Conservation (phyloP, 2,329 filamentous ascomycete genomes). For the Penicillium sp. region DNA sequence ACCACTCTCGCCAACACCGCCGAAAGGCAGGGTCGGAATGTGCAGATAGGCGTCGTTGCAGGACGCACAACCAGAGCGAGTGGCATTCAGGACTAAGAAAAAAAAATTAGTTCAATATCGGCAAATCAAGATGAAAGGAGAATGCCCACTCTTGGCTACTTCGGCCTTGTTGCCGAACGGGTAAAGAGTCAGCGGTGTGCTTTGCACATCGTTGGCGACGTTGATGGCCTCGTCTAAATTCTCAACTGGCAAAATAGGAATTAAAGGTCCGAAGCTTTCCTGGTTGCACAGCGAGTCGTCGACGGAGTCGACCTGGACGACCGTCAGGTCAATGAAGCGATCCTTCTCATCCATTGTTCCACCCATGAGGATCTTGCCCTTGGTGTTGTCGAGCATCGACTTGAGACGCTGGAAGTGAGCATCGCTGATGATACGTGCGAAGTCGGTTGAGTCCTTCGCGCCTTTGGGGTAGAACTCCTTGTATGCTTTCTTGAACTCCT, state of each 20-base stretch:
- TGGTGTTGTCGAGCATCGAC: conserved; percentile 80
- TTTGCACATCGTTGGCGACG: conserved; percentile 74
- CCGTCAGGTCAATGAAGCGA: conserved; percentile 85
- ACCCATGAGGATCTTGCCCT: conserved; percentile 82
- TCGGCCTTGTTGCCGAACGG: conserved; percentile 80
- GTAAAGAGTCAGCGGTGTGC: conserved; percentile 79
- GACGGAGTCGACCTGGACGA: conserved; percentile 74
- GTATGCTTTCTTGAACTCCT: conserved; percentile 67
- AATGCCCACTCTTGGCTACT: conserved; percentile 64
- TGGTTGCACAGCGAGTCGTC: conserved; percentile 76
- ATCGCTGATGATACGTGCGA: conserved; percentile 75
- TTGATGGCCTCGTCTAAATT: conserved; percentile 81
- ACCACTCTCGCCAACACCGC: conserved; percentile 77
- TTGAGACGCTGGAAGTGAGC: conserved; percentile 78
- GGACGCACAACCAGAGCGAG: conserved; percentile 66
- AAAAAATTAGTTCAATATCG: background rate
- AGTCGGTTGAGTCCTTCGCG: conserved; percentile 72
- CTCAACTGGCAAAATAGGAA: conserved; percentile 74
- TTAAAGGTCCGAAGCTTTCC: conserved; percentile 91
- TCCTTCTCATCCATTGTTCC: conserved; percentile 76
- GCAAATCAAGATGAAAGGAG: background rate
- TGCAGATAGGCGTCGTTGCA: conserved; percentile 64
- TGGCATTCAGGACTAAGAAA: conserved; percentile 55
- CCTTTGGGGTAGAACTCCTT: conserved; percentile 82
- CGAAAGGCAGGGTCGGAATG: conserved; percentile 71